phyloP scores from a whole-genome alignment of 2,329 filamentous ascomycete genomes.

The Sclerotinia minor region DNA sequence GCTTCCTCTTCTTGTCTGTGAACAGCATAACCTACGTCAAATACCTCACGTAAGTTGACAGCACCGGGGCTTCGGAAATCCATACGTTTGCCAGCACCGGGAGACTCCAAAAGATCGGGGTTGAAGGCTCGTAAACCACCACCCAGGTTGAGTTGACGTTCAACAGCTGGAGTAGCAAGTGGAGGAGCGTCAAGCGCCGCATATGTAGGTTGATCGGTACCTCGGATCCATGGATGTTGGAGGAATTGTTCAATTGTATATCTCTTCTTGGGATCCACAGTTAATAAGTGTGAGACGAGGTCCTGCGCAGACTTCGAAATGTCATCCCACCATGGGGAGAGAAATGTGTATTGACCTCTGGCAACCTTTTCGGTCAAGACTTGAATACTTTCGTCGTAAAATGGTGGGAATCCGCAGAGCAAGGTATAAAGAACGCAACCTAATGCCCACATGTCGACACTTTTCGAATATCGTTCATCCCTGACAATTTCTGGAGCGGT shows the following conservation, averaged over 20 bases:
- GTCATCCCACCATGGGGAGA: conserved; percentile 99
- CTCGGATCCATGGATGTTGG: conserved; percentile 88
- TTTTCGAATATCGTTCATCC: conserved; percentile 97
- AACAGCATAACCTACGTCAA: conserved; percentile 97
- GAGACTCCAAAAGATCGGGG: conserved; percentile 55
- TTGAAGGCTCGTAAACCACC: conserved; percentile 54
- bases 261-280: conserved; percentile 91
- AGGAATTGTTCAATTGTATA: conserved; percentile 93
- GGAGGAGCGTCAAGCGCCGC: conserved; percentile 69
- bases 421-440: conserved; percentile 96
- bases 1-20: conserved; percentile 95
- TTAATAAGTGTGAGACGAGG: conserved; percentile 87
- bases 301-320: conserved; percentile 95
- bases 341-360: conserved; percentile 92
- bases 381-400: conserved; percentile 98
- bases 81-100: conserved; percentile 64
- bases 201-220: conserved; percentile 65
- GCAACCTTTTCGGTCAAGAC: conserved; percentile 97
- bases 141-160: conserved; percentile 38
- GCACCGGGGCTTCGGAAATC: conserved; percentile 96
- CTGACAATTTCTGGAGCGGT: conserved; percentile 98
- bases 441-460: conserved; percentile 98
- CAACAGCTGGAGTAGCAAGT: conserved; percentile 63
- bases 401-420: conserved; percentile 95
- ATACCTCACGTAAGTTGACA: conserved; percentile 93